A percentile compares a stretch with the other conserved stretches of the same genome.
Conservation (phyloP, 2,329 filamentous ascomycete genomes). For the Clarireedia monteithiana region DNA sequence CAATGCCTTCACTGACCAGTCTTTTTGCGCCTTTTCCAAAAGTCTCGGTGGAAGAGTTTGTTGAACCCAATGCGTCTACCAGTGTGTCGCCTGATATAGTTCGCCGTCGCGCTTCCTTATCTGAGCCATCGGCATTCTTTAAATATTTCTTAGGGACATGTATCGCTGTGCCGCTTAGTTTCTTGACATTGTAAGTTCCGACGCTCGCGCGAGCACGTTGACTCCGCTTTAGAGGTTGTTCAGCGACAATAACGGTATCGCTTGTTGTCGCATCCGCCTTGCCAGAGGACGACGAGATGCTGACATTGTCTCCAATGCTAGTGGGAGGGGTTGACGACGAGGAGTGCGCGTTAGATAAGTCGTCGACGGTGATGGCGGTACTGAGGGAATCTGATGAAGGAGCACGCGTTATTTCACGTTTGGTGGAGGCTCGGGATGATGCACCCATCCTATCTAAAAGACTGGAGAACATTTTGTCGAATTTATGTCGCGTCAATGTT, state of each 20-base stretch:
- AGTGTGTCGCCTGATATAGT: slow-evolving; percentile 37
- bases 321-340: slow-evolving; percentile 51
- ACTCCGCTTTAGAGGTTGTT: slow-evolving; percentile 35
- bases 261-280: slow-evolving; percentile 18
- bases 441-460: slow-evolving; percentile 18
- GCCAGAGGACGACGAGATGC: slow-evolving; percentile 42
- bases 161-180: slow-evolving; percentile 52
- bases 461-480: slow-evolving; percentile 17
- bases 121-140: slow-evolving; percentile 32
- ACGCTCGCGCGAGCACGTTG: slow-evolving; percentile 48
- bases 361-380: slow-evolving; percentile 25
- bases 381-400: slow-evolving; percentile 23
- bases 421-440: slow-evolving; percentile 11
- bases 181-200: slow-evolving; percentile 59
- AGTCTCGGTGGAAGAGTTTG: slow-evolving; percentile 20
- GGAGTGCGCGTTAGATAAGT: slow-evolving; percentile 22
- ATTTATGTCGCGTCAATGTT: slow-evolving; percentile 9
- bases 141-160: slow-evolving; percentile 38
- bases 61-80: slow-evolving; percentile 25
- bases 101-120: slow-evolving; percentile 32
- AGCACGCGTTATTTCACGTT: slow-evolving; percentile 19
- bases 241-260: slow-evolving; percentile 7
- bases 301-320: slow-evolving; percentile 54
- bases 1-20: slow-evolving; percentile 34
- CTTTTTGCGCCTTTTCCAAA: slow-evolving; percentile 24